Percentiles rank a stretch among this genome's conserved stretches.
phyloP scores from a whole-genome alignment of 2,329 filamentous ascomycete genomes.

The Claviceps fusiformis region DNA sequence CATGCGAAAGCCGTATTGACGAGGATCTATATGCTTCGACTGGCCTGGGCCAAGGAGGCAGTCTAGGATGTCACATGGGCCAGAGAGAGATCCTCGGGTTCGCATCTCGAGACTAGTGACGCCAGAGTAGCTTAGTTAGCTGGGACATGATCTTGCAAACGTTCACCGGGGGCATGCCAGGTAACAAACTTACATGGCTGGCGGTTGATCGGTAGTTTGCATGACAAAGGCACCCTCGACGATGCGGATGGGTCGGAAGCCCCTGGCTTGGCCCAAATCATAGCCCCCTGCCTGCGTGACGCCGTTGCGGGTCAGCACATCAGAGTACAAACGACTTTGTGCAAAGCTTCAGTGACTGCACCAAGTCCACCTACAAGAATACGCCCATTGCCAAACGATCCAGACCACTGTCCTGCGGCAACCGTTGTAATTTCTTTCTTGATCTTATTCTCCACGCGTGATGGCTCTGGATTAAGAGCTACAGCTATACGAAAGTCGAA shows the following conservation, averaged over 20 bases:
- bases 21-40: slow-evolving; percentile 26
- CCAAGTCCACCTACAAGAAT: slow-evolving; percentile 26
- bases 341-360: neutral
- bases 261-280: slow-evolving; percentile 27
- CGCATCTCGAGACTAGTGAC: slow-evolving; percentile 26
- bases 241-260: slow-evolving; percentile 27
- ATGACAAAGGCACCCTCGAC: slow-evolving; percentile 37
- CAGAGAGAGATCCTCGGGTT: slow-evolving; percentile 33
- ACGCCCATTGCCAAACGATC: slow-evolving; percentile 33
- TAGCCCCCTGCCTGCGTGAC: slow-evolving; percentile 25
- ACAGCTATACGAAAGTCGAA: slow-evolving; percentile 39
- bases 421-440: slow-evolving; percentile 37
- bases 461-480: slow-evolving; percentile 27
- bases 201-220: slow-evolving; percentile 31
- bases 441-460: slow-evolving; percentile 28
- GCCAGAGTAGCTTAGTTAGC: neutral
- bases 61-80: slow-evolving; percentile 29
- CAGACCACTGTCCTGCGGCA: slow-evolving; percentile 32
- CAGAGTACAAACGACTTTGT: too few species aligned
- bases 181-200: slow-evolving; percentile 25
- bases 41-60: slow-evolving; percentile 23
- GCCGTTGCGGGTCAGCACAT: slow-evolving; percentile 6
- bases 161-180: neutral
- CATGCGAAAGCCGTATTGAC: slow-evolving; percentile 34
- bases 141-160: neutral